Evolutionary conservation across 2,329 filamentous ascomycete genomes (phyloP), one percentile per base, ranked within the genome.

Genomic region (Penicillium sp.): DNA sequence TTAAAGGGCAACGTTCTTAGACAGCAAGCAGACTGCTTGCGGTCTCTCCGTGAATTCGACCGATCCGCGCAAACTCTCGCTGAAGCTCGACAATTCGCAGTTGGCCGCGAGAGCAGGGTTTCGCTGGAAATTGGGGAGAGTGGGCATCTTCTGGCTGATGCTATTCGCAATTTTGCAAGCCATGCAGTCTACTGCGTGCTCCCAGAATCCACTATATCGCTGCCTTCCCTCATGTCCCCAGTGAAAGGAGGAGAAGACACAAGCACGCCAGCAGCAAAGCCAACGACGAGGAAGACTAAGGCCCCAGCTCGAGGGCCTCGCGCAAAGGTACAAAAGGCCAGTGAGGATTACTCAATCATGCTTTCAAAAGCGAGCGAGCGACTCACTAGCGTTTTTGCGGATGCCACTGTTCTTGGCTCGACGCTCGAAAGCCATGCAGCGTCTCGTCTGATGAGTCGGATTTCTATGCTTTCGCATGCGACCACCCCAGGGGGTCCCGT

Each of bases 141-240:
- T 31, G 66, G 71, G 42, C 61, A 69, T 50, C 55, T 69, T 6
- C 60, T 72, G 15, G 66, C 64, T 1, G 63, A 73, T 44, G 69
- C 69, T n/a, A 66, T 74, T 42, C 63, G 65, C 13, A 60, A 69
- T 41, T 88, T 95, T 75, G 80, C 84, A 10, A 79, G 81, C 4
- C 88, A 95, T 68, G 85, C 91, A 2, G 86, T 93, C 3, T 95
- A 92, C 67, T 95, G 89, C 15, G 87, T 92, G 8, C 80, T 97
- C 13, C 88, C 92, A 40, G 93, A 98, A 62, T 96, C 93, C 0
- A 95, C 90, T 0, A 84, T 96, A 24, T 95, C 90, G 0, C 86
- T 92, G 52, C 89, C 91, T 1, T 84, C 88, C 0, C 76, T 92
- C 64, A 67, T 55, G 66, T 70, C 53, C 50, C 58, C 64, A 4